Conservation (phyloP, 768 basidiomycete species). For the Tricholomella constricta region DNA sequence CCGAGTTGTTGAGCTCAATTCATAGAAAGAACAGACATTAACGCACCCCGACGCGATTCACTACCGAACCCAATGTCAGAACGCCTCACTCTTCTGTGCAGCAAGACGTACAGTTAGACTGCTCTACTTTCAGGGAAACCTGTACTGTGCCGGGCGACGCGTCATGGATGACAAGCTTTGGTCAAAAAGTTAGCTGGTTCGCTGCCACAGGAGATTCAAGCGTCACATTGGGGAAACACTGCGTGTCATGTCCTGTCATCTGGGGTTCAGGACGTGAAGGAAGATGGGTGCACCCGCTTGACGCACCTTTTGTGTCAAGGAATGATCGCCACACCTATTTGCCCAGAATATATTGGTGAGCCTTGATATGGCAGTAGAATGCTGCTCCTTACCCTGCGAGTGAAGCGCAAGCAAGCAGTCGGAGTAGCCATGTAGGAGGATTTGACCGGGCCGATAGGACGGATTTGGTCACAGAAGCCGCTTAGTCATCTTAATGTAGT, state of each 20-base stretch:
- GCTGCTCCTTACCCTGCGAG: slow-evolving; percentile 48
- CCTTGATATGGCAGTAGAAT: background rate
- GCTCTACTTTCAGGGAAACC: slow-evolving; percentile 70
- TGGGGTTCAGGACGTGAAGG: slow-evolving; percentile 2
- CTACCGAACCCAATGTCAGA: slow-evolving; percentile 36
- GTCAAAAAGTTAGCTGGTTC: background rate
- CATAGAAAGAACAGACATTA: slow-evolving; percentile 1
- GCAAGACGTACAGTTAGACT: slow-evolving; percentile 75
- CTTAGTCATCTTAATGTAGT: no score
- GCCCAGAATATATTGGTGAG: background rate
- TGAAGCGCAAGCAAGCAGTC: slow-evolving; percentile 74
- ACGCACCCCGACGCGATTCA: slow-evolving; percentile 81
- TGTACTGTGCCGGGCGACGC: slow-evolving; percentile 75
- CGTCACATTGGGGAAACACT: slow-evolving; percentile 77
- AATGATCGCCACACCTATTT: slow-evolving; percentile 82
- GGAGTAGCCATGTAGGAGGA: slow-evolving; percentile 32
- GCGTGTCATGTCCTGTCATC: slow-evolving; percentile 69
- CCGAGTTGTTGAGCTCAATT: background rate
- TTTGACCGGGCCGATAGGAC: background rate
- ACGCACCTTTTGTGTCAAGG: slow-evolving; percentile 67
- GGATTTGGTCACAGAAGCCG: no score
- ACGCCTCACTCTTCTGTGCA: no score
- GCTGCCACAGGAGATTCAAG: background rate
- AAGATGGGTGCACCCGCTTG: background rate
- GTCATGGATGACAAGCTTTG: slow-evolving; percentile 60